Evolutionary conservation across 2,329 filamentous ascomycete species (phyloP).

Genomic region (Aspergillus viridinutans): DNA sequence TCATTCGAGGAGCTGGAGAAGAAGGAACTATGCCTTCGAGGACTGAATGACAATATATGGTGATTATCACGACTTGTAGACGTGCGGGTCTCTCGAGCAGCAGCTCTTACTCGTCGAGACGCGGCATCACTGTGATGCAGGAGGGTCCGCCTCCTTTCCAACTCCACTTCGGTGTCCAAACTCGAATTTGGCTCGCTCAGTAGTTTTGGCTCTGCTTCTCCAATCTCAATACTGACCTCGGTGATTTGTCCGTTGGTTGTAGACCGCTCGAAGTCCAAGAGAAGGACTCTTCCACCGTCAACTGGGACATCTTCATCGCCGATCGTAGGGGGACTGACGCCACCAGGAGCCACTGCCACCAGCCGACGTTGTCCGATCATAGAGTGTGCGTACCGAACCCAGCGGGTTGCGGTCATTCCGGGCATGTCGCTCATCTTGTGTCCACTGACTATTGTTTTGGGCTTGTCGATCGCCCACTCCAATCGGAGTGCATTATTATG

Average conservation of each 20-base stretch:
- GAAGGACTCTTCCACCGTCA: conserved; percentile 69
- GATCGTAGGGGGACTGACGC: conserved; percentile 55
- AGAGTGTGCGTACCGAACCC: conserved; percentile 58
- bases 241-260: conserved; percentile 51
- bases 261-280: conserved; percentile 70
- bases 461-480: conserved; percentile 35
- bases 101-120: conserved; percentile 24
- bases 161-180: conserved; percentile 72
- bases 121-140: conserved; percentile 52
- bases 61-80: conserved; percentile 12
- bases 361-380: conserved; percentile 52
- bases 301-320: conserved; percentile 72
- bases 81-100: conserved; percentile 21
- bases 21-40: conserved; percentile 26
- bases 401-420: conserved; percentile 65
- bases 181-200: conserved; percentile 71
- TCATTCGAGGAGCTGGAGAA: conserved; percentile 22
- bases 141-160: conserved; percentile 70
- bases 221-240: conserved; percentile 69
- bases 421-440: conserved; percentile 61
- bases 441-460: conserved; percentile 68
- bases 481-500: conserved; percentile 26
- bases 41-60: conserved; percentile 11
- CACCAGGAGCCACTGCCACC: conserved; percentile 68
- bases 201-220: conserved; percentile 63